Conservation (phyloP, 352 stramenopile genomes). For the Phytophthora agathidicida region DNA sequence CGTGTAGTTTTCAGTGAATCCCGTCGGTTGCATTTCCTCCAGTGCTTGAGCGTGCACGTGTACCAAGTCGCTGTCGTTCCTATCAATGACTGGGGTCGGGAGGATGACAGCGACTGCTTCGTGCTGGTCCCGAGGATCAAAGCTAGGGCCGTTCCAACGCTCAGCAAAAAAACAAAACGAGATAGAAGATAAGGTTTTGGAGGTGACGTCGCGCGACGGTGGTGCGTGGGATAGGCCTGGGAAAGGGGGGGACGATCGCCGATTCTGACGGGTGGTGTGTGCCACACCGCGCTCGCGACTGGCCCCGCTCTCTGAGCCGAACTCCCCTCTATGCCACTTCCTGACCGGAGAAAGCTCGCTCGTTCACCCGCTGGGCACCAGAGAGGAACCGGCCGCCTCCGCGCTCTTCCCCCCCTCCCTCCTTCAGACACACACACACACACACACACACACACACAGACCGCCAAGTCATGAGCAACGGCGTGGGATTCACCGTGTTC, state of each 20-base stretch:
- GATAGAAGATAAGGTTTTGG: background rate
- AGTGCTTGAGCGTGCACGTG: too few species aligned
- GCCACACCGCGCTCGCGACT: background rate
- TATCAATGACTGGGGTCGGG: too few species aligned
- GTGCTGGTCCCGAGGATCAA: too few species aligned
- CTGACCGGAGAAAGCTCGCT: slow-evolving; percentile 11
- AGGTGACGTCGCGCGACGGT: slow-evolving; percentile 8
- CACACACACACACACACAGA: slow-evolving; percentile 1
- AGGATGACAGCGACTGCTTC: too few species aligned
- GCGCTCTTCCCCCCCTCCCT: background rate
- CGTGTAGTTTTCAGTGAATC: too few species aligned
- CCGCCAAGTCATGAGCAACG: slow-evolving; percentile 35
- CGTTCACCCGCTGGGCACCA: slow-evolving; percentile 2
- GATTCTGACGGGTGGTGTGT: background rate
- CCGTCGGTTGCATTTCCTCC: too few species aligned
- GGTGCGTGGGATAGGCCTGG: slow-evolving; percentile 1
- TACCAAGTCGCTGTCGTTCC: too few species aligned
- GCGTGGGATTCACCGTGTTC: slow-evolving; percentile 71
- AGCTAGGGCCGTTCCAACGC: too few species aligned
- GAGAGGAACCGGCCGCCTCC: slow-evolving; percentile 8
- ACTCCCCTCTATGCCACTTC: slow-evolving; percentile 25
- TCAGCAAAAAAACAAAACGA: too few species aligned
- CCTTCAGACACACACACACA: background rate
- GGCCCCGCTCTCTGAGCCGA: slow-evolving; percentile 3
- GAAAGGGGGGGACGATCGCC: slow-evolving; percentile 8